Evolutionary conservation across 352 stramenopile species (phyloP), one percentile per base, ranked within the genome.

Genomic region (Globisporangium nagaii): DNA sequence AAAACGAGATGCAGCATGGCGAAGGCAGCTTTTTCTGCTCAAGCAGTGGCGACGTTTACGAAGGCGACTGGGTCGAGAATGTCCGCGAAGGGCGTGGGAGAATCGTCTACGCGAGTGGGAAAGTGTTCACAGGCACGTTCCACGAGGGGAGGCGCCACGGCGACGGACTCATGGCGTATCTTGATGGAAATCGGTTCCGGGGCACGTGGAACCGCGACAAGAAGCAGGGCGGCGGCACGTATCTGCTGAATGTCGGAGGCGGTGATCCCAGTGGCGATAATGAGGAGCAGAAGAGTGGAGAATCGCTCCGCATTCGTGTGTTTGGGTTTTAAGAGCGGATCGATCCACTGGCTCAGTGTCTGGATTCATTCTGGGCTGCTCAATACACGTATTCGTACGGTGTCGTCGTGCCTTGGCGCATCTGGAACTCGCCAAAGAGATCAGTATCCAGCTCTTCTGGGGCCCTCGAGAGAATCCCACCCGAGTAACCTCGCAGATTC

Each of bases 121-220:
- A 95, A 42, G 56, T 77, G 1, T 97, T 96, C 65, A 70, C 88
- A 50, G 89, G 89, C 11, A 84, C 81, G 13, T 97, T 96, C 58
- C 69, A 83, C 36, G 60, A 86, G 32, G 90, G 90, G 4, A 65
- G 72, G 9, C 72, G 83, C 5, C 79, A 96, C 32, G 91, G 90
- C 19, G 28, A 70, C 1, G 90, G 88, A 0, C 61, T 90, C 28
- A 87, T 96, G 71, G 87, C 63, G 9, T 96, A 94, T 41, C 52
- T 60, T 0, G 85, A 93, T 46, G 86, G 88, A 20, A 94, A 94
- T 51, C 65, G 68, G 8, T 96, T 87, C 59, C 73, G 87, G 27
- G 93, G 93, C 6, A 67, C 86, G 20, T 98, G 90, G 90, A 77
- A 83, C 50, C 70, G 84, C 24, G 90, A 96, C 58, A 79, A 93